Conservation (phyloP, 225 moss, liverwort and hornwort species). For the Asterella californica region DNA sequence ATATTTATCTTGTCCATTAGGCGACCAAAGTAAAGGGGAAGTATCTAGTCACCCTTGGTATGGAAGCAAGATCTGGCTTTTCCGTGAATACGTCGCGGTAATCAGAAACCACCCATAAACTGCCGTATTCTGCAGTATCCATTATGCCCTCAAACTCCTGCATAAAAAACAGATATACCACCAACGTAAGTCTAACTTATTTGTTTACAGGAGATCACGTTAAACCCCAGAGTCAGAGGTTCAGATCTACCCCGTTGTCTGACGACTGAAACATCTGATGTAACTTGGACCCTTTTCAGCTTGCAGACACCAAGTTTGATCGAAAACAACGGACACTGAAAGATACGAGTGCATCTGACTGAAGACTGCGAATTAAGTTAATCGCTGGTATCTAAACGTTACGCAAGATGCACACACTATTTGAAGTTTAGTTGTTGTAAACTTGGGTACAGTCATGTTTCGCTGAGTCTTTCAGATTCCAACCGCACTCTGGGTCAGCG, state of each 20-base stretch:
- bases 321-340: not conserved
- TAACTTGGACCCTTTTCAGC: not conserved
- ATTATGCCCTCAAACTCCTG: slow-evolving; percentile 74
- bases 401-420: not conserved
- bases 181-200: not conserved
- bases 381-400: not conserved
- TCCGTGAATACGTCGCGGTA: slow-evolving; percentile 52
- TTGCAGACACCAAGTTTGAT: not conserved
- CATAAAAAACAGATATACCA: not conserved
- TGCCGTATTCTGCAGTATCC: slow-evolving; percentile 40
- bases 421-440: too few species aligned
- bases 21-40: not conserved
- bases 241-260: not conserved
- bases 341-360: not conserved
- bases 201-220: too few species aligned
- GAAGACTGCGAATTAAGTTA: not conserved
- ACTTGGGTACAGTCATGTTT: too few species aligned
- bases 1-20: not conserved
- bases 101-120: slow-evolving; percentile 80
- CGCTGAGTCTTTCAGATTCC: too few species aligned
- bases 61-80: slow-evolving; percentile 66
- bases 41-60: slow-evolving; percentile 53
- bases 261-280: not conserved
- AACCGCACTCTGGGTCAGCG: too few species aligned
- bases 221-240: not conserved